These are phyloP conservation scores for Trichomonascaceae sp. DNA, from an alignment of 1,139 yeast genomes.

Conservation along the genomic window DNA sequence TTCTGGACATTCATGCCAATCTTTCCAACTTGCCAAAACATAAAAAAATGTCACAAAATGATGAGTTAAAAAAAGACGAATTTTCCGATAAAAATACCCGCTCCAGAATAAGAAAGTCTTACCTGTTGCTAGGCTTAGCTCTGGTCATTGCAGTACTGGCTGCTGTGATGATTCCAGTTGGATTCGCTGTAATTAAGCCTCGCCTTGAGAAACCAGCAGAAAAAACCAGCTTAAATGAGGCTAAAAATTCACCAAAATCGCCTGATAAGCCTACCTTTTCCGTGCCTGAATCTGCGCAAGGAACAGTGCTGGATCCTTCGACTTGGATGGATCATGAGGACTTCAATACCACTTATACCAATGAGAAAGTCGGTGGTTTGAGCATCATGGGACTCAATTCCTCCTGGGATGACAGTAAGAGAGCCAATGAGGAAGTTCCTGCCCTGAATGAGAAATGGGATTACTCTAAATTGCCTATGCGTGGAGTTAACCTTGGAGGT, in stretches of 20 bases:
- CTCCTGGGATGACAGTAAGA: constrained; percentile 28
- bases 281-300: constrained; percentile 24
- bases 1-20: not conserved
- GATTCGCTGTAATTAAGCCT: constrained; percentile 26
- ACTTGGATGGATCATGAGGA: constrained; percentile 33
- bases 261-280: not conserved
- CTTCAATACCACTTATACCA: constrained; percentile 34
- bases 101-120: not conserved
- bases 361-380: constrained; percentile 33
- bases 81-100: not conserved
- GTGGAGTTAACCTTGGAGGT: constrained; percentile 86
- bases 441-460: constrained; percentile 32
- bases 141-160: constrained; percentile 21
- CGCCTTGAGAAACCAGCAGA: constrained; percentile 2
- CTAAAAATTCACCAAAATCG: not conserved
- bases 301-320: constrained; percentile 28
- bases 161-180: constrained; percentile 31
- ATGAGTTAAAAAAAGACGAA: not conserved
- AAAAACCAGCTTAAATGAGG: not conserved
- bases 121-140: constrained; percentile 15
- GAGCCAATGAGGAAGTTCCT: constrained; percentile 28
- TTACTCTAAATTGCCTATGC: constrained; percentile 46
- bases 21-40: not conserved
- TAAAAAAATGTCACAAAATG: not conserved
- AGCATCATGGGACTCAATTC: constrained; percentile 33